phyloP scores from a whole-genome alignment of 352 stramenopile species.

The Globisporangium spinosum region DNA sequence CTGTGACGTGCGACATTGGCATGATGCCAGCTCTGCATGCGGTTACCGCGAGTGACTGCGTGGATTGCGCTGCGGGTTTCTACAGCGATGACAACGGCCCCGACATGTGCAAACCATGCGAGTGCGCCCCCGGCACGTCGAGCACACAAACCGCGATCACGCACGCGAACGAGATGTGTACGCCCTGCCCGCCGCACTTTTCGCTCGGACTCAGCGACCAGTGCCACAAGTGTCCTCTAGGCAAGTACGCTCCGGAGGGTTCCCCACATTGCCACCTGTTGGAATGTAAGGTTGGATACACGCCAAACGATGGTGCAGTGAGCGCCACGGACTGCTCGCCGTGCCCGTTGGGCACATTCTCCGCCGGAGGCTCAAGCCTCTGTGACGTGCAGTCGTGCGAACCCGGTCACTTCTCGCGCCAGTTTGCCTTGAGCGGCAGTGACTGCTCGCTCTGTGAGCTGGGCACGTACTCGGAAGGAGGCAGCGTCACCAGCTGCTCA shows the following conservation, averaged over 20 bases:
- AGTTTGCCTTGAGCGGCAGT: constrained; percentile 21
- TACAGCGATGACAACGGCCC: constrained; percentile 32
- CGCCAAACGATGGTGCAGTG: constrained; percentile 25
- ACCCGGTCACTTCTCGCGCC: constrained; percentile 25
- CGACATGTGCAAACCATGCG: constrained; percentile 39
- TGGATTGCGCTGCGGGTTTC: constrained; percentile 30
- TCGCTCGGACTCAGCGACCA: constrained; percentile 32
- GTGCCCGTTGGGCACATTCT: constrained; percentile 35
- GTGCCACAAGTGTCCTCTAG: constrained; percentile 32
- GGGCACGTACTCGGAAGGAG: constrained; percentile 35
- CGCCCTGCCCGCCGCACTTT: constrained; percentile 25
- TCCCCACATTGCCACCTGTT: constrained; percentile 27
- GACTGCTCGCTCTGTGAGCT: constrained; percentile 34
- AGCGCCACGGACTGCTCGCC: constrained; percentile 37
- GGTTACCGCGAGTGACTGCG: constrained; percentile 23
- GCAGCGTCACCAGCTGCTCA: constrained; percentile 24
- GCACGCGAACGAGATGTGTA: constrained; percentile 19
- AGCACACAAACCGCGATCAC: constrained; percentile 17
- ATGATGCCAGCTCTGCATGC: constrained; percentile 33
- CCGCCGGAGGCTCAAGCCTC: constrained; percentile 20
- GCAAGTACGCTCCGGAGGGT: constrained; percentile 27
- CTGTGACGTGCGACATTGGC: constrained; percentile 26
- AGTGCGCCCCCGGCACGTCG: constrained; percentile 25
- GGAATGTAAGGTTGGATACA: constrained; percentile 27
- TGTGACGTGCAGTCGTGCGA: constrained; percentile 29